Evolutionary conservation across 306 rosid species (phyloP), one percentile per base, ranked within the genome.

Genomic region (Neltuma alba): DNA sequence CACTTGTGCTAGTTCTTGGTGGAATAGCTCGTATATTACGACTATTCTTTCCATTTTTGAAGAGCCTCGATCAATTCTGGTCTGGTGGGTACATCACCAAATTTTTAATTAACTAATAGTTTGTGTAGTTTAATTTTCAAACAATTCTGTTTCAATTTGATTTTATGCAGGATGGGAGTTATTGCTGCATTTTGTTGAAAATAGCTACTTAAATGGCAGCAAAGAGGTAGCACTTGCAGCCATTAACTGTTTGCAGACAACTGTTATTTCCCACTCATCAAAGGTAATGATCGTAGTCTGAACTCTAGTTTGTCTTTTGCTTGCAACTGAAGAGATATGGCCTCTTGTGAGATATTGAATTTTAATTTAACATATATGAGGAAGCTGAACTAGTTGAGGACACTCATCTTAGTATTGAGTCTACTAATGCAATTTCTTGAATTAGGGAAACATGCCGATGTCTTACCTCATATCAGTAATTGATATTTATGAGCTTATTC

Each of bases 171-270:
- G 97, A 64, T 94, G 99, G 99, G 95, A 94, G 87, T 83, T 94
- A 70, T 83, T 94, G 88, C 91, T 92, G 85, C 91, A 87, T 65
- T 94, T 87, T 85, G 97, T 92, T 75, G 92, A 91, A 72, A 92
- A 86, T 83, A 94, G 97, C 85, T 87, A 86, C 81, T 81, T 85
- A 76, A 86, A 88, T 79, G 92, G 92, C n/a, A 94, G 97, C 80
- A 92, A 92, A 89, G 99, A 94, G 88, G 97, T 92, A 76, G 91
- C 99, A 57, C 92, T 94, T 84, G 99, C 99, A 28, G 97, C 97
- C 85, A 87, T 94, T 82, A 89, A 78, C 82, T 94, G 97, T 82
- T 88, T 94, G 83, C 97, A 92, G 89, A 92, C 91, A 81, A 87
- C 93, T 80, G 86, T 92, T 80, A 84, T 89, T 84, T 92, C 97